Percentiles rank a stretch among this genome's conserved stretches.
Conservation (phyloP, 345 rosid genomes). For the Hibiscus tridactylites region DNA sequence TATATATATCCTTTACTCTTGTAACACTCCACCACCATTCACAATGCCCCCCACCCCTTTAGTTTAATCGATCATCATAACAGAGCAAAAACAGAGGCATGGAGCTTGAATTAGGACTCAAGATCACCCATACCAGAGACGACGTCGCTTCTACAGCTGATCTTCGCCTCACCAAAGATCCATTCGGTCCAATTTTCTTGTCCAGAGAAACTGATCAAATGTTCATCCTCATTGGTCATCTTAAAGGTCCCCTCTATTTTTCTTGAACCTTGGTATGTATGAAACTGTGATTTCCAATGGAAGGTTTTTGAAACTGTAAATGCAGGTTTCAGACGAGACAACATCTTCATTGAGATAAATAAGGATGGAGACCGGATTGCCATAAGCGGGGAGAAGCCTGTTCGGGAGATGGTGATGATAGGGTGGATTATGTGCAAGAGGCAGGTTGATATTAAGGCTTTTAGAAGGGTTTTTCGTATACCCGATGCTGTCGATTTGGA, state of each 20-base stretch:
- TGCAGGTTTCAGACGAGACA: constrained; percentile 62
- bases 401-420: constrained; percentile 55
- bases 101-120: constrained; percentile 82
- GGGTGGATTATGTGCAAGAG: constrained; percentile 57
- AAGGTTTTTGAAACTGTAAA: not conserved
- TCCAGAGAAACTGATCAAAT: constrained; percentile 60
- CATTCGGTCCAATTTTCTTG: constrained; percentile 46
- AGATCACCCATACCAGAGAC: constrained; percentile 60
- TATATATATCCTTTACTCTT: constrained; percentile 25
- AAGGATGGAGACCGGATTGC: constrained; percentile 49
- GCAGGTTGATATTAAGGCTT: constrained; percentile 47
- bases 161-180: constrained; percentile 43
- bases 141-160: constrained; percentile 43
- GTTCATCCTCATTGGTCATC: constrained; percentile 64
- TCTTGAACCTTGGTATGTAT: not conserved
- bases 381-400: constrained; percentile 49
- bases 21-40: not conserved
- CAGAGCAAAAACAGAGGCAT: constrained; percentile 13
- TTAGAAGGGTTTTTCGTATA: constrained; percentile 49
- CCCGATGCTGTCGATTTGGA: constrained; percentile 54
- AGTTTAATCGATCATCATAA: not conserved
- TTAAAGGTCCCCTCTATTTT: constrained; percentile 39
- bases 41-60: not conserved
- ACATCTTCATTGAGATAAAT: constrained; percentile 57
- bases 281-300: not conserved